Percentiles rank a stretch among this genome's conserved stretches.
Evolutionary conservation across 129 eudicot species (phyloP).

Genomic region (Cynara cardunculus): DNA sequence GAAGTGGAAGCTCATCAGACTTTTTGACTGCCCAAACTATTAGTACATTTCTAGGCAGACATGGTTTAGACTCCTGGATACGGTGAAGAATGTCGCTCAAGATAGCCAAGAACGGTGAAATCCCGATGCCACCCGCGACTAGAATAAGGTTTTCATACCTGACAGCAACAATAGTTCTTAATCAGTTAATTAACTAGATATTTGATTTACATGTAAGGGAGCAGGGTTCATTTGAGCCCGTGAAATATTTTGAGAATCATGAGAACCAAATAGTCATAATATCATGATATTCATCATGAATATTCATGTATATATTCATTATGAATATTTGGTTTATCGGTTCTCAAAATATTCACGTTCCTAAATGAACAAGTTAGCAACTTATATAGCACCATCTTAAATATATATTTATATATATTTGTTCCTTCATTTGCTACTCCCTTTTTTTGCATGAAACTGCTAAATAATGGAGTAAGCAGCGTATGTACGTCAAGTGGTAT

Average conservation of each 20-base stretch:
- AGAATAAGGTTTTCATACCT: constrained; percentile 86
- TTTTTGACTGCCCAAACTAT: constrained; percentile 88
- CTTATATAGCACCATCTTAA: not conserved
- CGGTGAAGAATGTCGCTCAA: constrained; percentile 73
- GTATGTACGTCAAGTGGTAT: constrained; percentile 64
- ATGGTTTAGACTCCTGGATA: constrained; percentile 55
- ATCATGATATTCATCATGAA: not conserved
- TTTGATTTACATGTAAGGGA: not conserved
- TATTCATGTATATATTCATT: not conserved
- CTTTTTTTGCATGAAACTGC: not conserved
- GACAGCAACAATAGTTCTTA: constrained; percentile 1
- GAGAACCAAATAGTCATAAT: not conserved
- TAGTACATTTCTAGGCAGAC: constrained; percentile 67
- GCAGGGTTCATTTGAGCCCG: not conserved
- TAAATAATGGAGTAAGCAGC: constrained; percentile 6
- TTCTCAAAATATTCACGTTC: not conserved
- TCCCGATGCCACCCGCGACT: constrained; percentile 97
- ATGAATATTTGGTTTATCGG: not conserved
- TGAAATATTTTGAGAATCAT: not conserved
- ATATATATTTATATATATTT: not conserved
- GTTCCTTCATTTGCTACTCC: not conserved
- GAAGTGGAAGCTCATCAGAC: constrained; percentile 84
- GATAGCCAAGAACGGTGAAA: constrained; percentile 89
- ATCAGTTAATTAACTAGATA: not conserved
- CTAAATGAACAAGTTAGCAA: not conserved